phyloP scores from a whole-genome alignment of 495 filamentous ascomycete genomes.

The Aspergillus ellipticus region DNA sequence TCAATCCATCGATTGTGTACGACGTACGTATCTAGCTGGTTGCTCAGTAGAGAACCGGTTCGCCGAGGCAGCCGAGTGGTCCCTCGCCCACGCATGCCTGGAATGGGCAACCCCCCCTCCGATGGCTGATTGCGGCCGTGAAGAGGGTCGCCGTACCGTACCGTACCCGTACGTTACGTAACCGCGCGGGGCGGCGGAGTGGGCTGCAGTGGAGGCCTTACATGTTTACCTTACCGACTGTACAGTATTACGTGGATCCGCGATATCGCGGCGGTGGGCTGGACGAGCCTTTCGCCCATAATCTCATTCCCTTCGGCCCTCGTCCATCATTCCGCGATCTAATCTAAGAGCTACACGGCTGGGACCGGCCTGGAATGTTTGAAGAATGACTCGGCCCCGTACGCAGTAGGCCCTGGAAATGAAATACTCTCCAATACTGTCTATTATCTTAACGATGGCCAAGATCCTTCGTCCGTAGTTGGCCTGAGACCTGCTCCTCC shows the following conservation, averaged over 20 bases:
- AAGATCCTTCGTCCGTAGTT: background rate
- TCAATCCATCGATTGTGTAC: too few species aligned
- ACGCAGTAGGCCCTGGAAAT: too few species aligned
- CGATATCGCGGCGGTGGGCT: background rate
- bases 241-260: too few species aligned
- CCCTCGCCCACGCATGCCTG: background rate
- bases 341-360: background rate
- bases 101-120: background rate
- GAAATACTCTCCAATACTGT: too few species aligned
- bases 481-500: background rate
- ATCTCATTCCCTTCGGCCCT: too few species aligned
- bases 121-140: background rate
- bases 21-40: too few species aligned
- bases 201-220: background rate
- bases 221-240: background rate
- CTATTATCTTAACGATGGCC: background rate
- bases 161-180: background rate
- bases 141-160: background rate
- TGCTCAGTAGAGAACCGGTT: background rate
- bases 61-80: background rate
- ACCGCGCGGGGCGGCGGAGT: background rate
- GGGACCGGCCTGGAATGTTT: background rate
- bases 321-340: background rate
- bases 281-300: too few species aligned
- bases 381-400: too few species aligned